Evolutionary conservation across 1,284 basidiomycete genomes (phyloP), one percentile per base, ranked within the genome.

Genomic region (Termitomyces sp.): DNA sequence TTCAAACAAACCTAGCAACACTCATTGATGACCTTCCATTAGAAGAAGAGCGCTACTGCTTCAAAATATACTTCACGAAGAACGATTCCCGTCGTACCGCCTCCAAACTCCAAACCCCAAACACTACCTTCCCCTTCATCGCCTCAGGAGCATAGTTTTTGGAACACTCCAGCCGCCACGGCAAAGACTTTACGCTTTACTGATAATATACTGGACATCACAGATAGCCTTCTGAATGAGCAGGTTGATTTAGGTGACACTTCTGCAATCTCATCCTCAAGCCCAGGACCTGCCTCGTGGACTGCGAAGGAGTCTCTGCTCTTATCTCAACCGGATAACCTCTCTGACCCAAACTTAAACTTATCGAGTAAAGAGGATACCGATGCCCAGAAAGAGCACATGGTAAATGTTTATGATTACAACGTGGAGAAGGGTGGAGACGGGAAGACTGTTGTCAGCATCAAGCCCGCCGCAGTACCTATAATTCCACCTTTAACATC

Each of bases 211-310:
- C 69, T 79, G 59, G 78, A 55, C n/a, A 26, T 13, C 58, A 76
- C 76, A 1, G 81, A 84, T 45, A 82, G 81, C 56, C 73, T 84
- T 9, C 68, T 79, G 59, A 77, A 86, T 57, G 86, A 88, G 61
- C 71, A 81, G n/a, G 74, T 81, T 1, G 81, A 86, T 61, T 68
- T 86, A 1, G 73, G 68, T 1, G 75, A 85, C 58, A 61, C 81
- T n/a, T 78, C 79, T 10, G 70, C 74, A 3, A 62, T 71, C 33
- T 81, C 81, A 1, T 81, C 84, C 48, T 71, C 74, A 3, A 82
- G 74, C 46, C 83, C 83, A 0, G 61, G 70, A 45, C 67, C 55
- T n/a, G 38, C 45, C 33, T 49, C 49, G 24, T 45, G 52, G 33
- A 47, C 34, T 30, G 24, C 34, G 34, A 48, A 38, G 17, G 47